Evolutionary conservation across 169 alveolate genomes (phyloP), one percentile per base, ranked within the genome.

Genomic region (Cardiosporidium cionae): DNA sequence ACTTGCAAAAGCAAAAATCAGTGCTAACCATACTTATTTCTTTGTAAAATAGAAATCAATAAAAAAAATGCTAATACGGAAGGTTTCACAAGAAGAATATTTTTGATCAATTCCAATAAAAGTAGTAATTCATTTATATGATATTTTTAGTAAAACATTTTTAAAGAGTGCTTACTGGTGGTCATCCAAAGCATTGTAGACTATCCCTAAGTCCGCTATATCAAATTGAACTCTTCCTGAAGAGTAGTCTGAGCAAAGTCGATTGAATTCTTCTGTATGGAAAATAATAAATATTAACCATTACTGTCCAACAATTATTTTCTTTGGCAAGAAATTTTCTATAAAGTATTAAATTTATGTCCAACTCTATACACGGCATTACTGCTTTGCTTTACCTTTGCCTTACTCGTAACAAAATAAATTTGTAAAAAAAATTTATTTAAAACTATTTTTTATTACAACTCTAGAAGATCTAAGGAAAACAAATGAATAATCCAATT

Each of bases 201-300:
- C 87, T 44, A 91, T 90, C 73, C 89, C 89, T 31, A 91, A 79
- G 58, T 91, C 96, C n/a, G 88, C 82, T 22, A 91, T 84, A 76
- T 87, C 94, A 81, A 90, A 91, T 70, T 90, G 94, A 53, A 86
- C 84, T 52, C 87, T 76, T 32, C 95, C 96, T 31, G 86, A 84
- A 1, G 96, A 88, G 74, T 82, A 89, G 73, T 91, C 96, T 2
- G 96, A 90, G 66, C 94, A 86, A 85, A 91, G 87, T 35, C 95
- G 74, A 71, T 91, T 91, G 73, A 91, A 91, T 76, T 91, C 96
- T 81, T 91, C 90, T n/a, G 52, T 32, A 71, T 74, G 85, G n/a
- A 44, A 16, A 44, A 16, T 44, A 44, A 16, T 16, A 44, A n/a
- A 44, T 44, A n/a, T n/a, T n/a, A n/a, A n/a, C n/a, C n/a, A n/a